Percentiles rank a stretch among this genome's conserved stretches.
phyloP scores from a whole-genome alignment of 345 rosid species.

The Atalantia buxifolia region DNA sequence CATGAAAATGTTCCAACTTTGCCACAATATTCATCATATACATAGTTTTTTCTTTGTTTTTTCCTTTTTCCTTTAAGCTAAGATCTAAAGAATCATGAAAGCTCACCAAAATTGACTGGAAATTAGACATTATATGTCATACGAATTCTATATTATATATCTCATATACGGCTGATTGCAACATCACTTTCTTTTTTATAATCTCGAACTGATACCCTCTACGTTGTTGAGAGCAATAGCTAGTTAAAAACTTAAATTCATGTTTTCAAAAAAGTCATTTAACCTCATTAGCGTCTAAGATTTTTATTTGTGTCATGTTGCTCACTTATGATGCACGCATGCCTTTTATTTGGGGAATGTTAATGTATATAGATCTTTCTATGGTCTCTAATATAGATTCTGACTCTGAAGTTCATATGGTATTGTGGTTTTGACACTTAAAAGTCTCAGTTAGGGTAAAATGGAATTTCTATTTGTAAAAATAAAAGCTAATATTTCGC shows the following conservation, averaged over 20 bases:
- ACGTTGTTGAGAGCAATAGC: too few relatives aligned
- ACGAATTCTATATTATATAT: background rate
- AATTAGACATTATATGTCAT: background rate
- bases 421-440: too few relatives aligned
- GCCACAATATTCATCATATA: background rate
- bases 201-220: too few relatives aligned
- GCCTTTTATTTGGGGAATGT: background rate
- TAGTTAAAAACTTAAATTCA: background rate
- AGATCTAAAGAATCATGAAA: background rate
- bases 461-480: too few relatives aligned
- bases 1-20: background rate
- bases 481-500: too few relatives aligned
- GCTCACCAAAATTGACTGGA: slow-evolving; percentile 7
- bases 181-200: background rate
- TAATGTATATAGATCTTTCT: too few relatives aligned
- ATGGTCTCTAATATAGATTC: too few relatives aligned
- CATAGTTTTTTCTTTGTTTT: too few relatives aligned
- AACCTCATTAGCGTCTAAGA: background rate
- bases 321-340: background rate
- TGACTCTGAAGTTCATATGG: background rate
- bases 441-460: background rate
- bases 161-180: background rate
- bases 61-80: background rate
- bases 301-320: background rate
- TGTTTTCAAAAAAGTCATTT: background rate